phyloP scores from a whole-genome alignment of 441 rosid genomes.

The Mallotus japonicus region DNA sequence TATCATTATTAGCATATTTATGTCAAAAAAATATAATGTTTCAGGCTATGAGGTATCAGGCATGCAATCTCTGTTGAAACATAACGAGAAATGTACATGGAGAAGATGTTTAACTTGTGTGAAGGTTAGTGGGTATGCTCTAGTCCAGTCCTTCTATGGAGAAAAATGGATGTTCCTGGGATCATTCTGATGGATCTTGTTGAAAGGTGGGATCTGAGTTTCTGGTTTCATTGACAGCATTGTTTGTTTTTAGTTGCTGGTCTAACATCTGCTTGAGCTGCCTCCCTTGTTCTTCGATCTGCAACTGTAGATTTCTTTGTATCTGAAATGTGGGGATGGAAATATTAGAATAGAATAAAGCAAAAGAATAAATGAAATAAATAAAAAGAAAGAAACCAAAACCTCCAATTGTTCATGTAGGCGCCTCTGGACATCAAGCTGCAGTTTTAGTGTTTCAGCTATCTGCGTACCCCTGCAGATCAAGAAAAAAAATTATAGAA shows the following conservation, averaged over 20 bases:
- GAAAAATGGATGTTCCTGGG: too few relatives aligned
- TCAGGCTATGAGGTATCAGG: not conserved
- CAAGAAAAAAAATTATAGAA: not conserved
- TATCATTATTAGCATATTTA: not conserved
- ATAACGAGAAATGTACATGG: not conserved
- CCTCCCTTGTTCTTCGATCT: constrained; percentile 40
- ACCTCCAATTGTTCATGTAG: constrained; percentile 41
- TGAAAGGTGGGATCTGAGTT: not conserved
- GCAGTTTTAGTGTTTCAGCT: constrained; percentile 31
- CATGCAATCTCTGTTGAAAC: not conserved
- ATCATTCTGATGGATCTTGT: constrained; percentile 4
- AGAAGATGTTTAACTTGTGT: not conserved
- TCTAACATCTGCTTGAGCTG: constrained; percentile 34
- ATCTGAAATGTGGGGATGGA: constrained; percentile 16
- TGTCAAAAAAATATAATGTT: not conserved
- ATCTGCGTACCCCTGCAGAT: constrained; percentile 29
- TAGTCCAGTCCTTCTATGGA: too few relatives aligned
- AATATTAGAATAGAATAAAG: not conserved
- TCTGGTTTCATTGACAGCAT: not conserved
- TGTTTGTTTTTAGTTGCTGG: constrained; percentile 14
- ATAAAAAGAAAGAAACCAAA: not conserved
- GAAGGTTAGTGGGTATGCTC: not conserved
- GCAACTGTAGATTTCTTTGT: constrained; percentile 32
- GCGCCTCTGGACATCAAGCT: constrained; percentile 32
- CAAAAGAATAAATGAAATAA: not conserved